Evolutionary conservation across 768 basidiomycete genomes (phyloP).

Genomic region (Tylopilus balloui): DNA sequence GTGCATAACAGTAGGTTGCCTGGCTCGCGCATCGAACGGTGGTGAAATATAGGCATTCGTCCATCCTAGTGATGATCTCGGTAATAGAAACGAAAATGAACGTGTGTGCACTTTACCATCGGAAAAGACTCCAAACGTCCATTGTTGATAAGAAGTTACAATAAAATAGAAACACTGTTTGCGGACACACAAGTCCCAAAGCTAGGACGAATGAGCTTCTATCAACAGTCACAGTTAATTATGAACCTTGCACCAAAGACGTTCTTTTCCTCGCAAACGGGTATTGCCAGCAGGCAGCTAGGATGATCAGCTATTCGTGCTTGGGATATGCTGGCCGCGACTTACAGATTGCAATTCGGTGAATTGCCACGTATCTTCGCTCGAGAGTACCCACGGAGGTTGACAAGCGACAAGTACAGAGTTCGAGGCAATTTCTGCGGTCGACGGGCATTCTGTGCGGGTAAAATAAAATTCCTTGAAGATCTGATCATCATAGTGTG

Average conservation of each 20-base stretch:
- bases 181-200: slow-evolving; percentile 52
- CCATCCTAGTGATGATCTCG: slow-evolving; percentile 39
- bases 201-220: slow-evolving; percentile 17
- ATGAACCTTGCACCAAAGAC: slow-evolving; percentile 58
- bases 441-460: slow-evolving; percentile 15
- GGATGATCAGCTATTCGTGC: background rate
- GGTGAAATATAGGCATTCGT: slow-evolving; percentile 49
- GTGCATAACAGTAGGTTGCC: slow-evolving; percentile 49
- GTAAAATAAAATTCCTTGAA: slow-evolving; percentile 48
- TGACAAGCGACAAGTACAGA: slow-evolving; percentile 54
- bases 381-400: slow-evolving; percentile 55
- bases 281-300: slow-evolving; percentile 30
- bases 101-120: slow-evolving; percentile 33
- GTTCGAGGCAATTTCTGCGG: slow-evolving; percentile 26
- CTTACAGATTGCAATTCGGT: slow-evolving; percentile 34
- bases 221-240: background rate
- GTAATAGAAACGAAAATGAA: background rate
- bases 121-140: slow-evolving; percentile 62
- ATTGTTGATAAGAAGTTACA: slow-evolving; percentile 54
- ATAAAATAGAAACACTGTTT: slow-evolving; percentile 52
- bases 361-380: slow-evolving; percentile 52
- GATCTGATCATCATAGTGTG: slow-evolving; percentile 37
- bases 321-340: background rate
- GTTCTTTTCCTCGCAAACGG: slow-evolving; percentile 47
- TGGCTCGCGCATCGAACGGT: slow-evolving; percentile 38